These are phyloP conservation scores for Phytophthora pisi DNA, from an alignment of 352 stramenopile species.

Conservation along the genomic window DNA sequence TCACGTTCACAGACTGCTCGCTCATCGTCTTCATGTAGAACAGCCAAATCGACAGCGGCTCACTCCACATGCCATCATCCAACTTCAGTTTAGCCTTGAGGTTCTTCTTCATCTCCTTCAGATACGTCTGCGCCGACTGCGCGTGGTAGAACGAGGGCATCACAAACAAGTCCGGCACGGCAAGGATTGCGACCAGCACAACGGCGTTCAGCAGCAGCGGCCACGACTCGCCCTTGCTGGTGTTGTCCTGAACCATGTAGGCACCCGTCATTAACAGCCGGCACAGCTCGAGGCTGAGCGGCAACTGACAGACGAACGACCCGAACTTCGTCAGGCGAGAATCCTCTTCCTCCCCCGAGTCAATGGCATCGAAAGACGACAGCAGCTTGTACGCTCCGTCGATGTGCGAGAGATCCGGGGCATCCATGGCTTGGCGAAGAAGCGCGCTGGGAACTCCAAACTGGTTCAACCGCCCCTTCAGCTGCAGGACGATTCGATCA, in stretches of 20 bases:
- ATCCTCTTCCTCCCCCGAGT: conserved; percentile 54
- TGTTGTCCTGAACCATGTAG: conserved; percentile 45
- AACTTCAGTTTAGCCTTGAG: conserved; percentile 70
- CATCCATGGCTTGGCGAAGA: conserved; percentile 69
- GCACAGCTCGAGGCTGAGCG: conserved; percentile 76
- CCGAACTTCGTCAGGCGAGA: conserved; percentile 79
- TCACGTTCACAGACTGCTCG: conserved; percentile 46
- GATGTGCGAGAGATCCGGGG: conserved; percentile 71
- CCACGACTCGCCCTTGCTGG: conserved; percentile 35
- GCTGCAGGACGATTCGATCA: conserved; percentile 77
- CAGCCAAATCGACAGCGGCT: conserved; percentile 75
- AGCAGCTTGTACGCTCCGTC: conserved; percentile 81
- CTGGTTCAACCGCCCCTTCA: conserved; percentile 75
- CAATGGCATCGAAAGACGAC: conserved; percentile 70
- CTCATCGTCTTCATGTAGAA: conserved; percentile 69
- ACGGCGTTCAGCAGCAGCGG: conserved; percentile 60
- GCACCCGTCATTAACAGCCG: conserved; percentile 72
- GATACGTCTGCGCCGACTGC: conserved; percentile 60
- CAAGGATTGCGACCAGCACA: conserved; percentile 69
- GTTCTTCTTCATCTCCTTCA: conserved; percentile 82
- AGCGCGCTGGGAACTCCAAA: conserved; percentile 77
- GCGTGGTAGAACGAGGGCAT: conserved; percentile 85
- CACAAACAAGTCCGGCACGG: conserved; percentile 73
- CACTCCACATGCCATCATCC: conserved; percentile 72
- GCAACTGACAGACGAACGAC: conserved; percentile 79